Base-by-base conservation (phyloP, 805 yeast species). In the Clavispora asparagi region DNA sequence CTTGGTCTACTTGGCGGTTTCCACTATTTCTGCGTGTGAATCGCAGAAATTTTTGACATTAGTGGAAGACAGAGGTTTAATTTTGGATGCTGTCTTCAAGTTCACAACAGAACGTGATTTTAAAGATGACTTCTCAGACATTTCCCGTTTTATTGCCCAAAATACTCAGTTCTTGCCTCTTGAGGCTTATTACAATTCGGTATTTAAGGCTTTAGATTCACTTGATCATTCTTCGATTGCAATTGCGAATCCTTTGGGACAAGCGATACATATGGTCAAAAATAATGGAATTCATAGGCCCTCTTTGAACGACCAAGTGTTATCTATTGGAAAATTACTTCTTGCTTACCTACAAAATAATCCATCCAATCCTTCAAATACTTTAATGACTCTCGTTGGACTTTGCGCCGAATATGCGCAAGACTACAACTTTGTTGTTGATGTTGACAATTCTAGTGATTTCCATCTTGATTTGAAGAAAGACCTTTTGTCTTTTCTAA, bases 231-330 rank as follows among this genome's bases (percentile, higher is more conserved):
- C 41, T 12, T 60, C 68, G 36, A 48, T 79, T 17, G 57, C 82
- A 0, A 55, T 78, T 25, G 74, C 79, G 0, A 79, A 78, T 52
- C 71, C 79, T 1, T 55, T 81, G 40, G 74, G 65, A 25, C 63
- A 68, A 11, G 74, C 68, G 44, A 61, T 74, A 1, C 70, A 68
- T 40, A 60, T 73, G 35, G 49, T 62, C 16, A 31, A 36, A 4
- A 29, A 37, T 8, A 25, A 52, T n/a, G 39, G 25, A n/a, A 19
- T n/a, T 32, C 25, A 25, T 7, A 14, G n/a, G 16, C 29, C 30
- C 13, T 10, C 27, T 11, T n/a, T 39, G 32, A 39, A 26, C n/a
- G 31, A 39, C 13, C 12, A 39, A 7, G 31, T 39, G 3, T 23
- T 39, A 6, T 39, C 41, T 17, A 39, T 39, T 11, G 41, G 41